Percentiles rank a stretch among this genome's conserved stretches.
Evolutionary conservation across 768 basidiomycete species (phyloP).

Genomic region (Tricholomella constricta): DNA sequence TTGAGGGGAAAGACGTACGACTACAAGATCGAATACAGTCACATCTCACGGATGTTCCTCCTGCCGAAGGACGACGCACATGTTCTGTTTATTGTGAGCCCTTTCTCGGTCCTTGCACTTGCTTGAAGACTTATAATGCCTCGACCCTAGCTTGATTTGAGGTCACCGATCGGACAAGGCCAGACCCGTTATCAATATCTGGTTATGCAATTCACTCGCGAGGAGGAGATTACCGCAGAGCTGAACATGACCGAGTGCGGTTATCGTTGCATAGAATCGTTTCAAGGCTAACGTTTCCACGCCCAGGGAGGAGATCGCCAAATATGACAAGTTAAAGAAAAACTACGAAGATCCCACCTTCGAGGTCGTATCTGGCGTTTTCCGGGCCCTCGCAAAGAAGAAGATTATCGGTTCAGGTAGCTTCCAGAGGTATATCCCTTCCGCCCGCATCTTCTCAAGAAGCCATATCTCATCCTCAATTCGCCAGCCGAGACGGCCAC

Average conservation of each 20-base stretch:
- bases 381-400: constrained; percentile 87
- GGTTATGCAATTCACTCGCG: constrained; percentile 97
- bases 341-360: constrained; percentile 95
- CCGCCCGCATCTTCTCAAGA: neutral
- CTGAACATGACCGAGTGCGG: constrained; percentile 90
- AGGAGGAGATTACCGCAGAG: constrained; percentile 96
- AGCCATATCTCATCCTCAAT: neutral
- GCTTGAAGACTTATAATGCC: constrained; percentile 1
- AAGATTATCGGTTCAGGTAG: constrained; percentile 87
- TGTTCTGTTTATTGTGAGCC: constrained; percentile 87
- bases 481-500: constrained; percentile 77
- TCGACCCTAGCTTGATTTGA: constrained; percentile 73
- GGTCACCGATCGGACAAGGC: constrained; percentile 94
- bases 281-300: neutral
- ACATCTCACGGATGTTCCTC: constrained; percentile 86
- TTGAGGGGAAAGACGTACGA: constrained; percentile 99
- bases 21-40: constrained; percentile 92
- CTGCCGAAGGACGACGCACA: constrained; percentile 97
- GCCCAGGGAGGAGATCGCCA: constrained; percentile 69
- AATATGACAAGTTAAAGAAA: constrained; percentile 85
- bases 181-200: constrained; percentile 98
- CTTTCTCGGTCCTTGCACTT: neutral
- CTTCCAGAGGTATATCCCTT: constrained; percentile 69
- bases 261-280: neutral
- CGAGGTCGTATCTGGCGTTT: constrained; percentile 91